phyloP scores from a whole-genome alignment of 2,329 filamentous ascomycete genomes.

The Neonectria punicea region DNA sequence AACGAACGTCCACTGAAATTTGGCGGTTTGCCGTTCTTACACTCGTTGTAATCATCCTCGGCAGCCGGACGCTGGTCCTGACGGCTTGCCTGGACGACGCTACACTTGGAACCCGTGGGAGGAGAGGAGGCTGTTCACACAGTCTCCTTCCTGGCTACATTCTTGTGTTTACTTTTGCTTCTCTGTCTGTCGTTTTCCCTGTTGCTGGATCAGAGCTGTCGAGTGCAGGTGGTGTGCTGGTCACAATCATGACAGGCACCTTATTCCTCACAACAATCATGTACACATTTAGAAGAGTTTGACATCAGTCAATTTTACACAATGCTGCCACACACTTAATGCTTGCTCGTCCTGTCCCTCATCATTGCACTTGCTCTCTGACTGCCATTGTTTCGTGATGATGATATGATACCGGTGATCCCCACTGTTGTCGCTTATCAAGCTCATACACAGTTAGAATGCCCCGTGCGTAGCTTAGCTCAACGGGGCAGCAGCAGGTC shows the following conservation, averaged over 20 bases:
- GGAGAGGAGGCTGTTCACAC: constrained; percentile 11
- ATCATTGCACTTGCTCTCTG: neutral
- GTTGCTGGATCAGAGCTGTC: constrained; percentile 42
- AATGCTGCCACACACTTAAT: constrained; percentile 35
- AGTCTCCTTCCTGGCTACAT: constrained; percentile 37
- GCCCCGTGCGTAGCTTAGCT: constrained; percentile 2
- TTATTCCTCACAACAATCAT: constrained; percentile 40
- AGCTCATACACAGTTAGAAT: neutral
- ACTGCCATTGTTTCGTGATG: neutral
- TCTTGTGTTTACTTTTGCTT: constrained; percentile 53
- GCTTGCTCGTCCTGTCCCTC: neutral
- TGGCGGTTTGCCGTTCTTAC: constrained; percentile 58
- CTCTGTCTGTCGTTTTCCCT: constrained; percentile 47
- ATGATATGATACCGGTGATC: neutral
- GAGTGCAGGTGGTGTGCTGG: constrained; percentile 46
- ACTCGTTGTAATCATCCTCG: constrained; percentile 62
- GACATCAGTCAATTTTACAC: constrained; percentile 42
- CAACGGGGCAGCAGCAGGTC: neutral
- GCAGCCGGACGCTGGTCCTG: constrained; percentile 51
- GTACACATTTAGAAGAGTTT: constrained; percentile 39
- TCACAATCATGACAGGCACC: constrained; percentile 44
- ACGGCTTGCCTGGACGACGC: constrained; percentile 45
- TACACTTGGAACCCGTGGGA: constrained; percentile 42
- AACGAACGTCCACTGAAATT: constrained; percentile 36
- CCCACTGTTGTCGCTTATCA: neutral